Conservation (phyloP, 2,329 filamentous ascomycete genomes). For the Acrodontium crateriforme region DNA sequence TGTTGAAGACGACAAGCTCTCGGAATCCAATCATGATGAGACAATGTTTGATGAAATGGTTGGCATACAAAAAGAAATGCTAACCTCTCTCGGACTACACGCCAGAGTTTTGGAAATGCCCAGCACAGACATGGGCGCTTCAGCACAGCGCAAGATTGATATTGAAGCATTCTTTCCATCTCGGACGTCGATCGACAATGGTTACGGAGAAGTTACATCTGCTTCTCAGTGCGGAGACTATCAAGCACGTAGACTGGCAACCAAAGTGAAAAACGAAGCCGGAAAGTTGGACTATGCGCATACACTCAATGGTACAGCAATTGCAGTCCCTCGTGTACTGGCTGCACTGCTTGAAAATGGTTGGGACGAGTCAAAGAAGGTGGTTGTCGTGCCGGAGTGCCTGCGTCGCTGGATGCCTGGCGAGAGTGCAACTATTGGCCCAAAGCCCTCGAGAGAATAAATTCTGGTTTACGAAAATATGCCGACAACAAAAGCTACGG, state of each 20-base stretch:
- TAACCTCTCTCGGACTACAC: constrained; percentile 61
- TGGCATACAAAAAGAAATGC: constrained; percentile 71
- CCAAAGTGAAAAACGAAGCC: constrained; percentile 43
- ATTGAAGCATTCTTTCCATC: constrained; percentile 93
- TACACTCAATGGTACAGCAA: constrained; percentile 86
- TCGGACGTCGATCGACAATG: constrained; percentile 48
- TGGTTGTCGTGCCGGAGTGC: constrained; percentile 64
- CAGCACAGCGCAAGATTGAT: constrained; percentile 73
- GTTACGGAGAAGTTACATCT: constrained; percentile 89
- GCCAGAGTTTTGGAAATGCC: constrained; percentile 93
- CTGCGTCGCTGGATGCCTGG: constrained; percentile 64
- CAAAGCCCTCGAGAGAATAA: too few species aligned
- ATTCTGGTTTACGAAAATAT: too few species aligned
- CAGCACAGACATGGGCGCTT: constrained; percentile 72
- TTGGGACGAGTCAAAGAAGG: constrained; percentile 58
- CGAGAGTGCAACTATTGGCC: too few species aligned
- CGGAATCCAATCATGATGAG: constrained; percentile 26
- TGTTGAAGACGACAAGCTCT: constrained; percentile 2
- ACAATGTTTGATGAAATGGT: constrained; percentile 73
- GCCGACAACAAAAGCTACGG: too few species aligned
- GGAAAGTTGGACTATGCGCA: constrained; percentile 61
- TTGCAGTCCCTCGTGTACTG: constrained; percentile 79
- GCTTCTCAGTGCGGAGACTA: constrained; percentile 91
- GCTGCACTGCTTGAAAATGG: constrained; percentile 83
- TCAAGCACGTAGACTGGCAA: constrained; percentile 70